A percentile compares a stretch with the other conserved stretches of the same genome.
Evolutionary conservation across 2,329 filamentous ascomycete genomes (phyloP).

Genomic region (Cadophora sp.): DNA sequence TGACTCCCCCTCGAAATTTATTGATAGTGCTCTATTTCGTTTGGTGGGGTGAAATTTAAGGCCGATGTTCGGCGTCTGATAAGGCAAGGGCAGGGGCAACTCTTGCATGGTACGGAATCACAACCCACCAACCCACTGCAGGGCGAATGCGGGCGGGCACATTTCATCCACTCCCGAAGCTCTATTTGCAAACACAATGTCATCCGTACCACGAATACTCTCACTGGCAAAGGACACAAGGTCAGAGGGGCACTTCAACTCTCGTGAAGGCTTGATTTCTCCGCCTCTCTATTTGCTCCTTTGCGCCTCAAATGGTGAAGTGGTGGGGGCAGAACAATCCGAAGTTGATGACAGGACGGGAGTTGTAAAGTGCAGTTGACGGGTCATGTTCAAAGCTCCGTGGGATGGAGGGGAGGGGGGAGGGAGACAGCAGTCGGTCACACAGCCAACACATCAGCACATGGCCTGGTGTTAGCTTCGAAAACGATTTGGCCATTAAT

Average conservation of each 20-base stretch:
- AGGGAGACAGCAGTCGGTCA: constrained; percentile 2
- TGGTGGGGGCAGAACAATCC: neutral
- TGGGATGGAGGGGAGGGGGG: neutral
- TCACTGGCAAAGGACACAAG: constrained; percentile 1
- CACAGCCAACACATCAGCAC: constrained; percentile 7
- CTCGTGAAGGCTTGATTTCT: neutral
- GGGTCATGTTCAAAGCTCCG: constrained; percentile 1
- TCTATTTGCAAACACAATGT: constrained; percentile 2
- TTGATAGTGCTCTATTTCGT: neutral
- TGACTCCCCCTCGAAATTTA: constrained; percentile 17
- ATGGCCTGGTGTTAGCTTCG: neutral
- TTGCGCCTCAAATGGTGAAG: neutral
- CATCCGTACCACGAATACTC: constrained; percentile 5
- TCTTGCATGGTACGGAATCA: neutral
- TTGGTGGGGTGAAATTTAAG: constrained; percentile 18
- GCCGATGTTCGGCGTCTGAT: constrained; percentile 16
- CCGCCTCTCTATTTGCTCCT: constrained; percentile 8
- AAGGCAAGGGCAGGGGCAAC: neutral
- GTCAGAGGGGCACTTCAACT: neutral
- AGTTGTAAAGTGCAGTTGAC: neutral
- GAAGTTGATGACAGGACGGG: neutral
- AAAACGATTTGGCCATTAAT: neutral
- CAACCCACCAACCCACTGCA: neutral
- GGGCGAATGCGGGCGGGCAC: constrained; percentile 1
- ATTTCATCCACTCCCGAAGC: constrained; percentile 4